phyloP scores from a whole-genome alignment of 2,329 filamentous ascomycete species.

The Alternaria alternata region DNA sequence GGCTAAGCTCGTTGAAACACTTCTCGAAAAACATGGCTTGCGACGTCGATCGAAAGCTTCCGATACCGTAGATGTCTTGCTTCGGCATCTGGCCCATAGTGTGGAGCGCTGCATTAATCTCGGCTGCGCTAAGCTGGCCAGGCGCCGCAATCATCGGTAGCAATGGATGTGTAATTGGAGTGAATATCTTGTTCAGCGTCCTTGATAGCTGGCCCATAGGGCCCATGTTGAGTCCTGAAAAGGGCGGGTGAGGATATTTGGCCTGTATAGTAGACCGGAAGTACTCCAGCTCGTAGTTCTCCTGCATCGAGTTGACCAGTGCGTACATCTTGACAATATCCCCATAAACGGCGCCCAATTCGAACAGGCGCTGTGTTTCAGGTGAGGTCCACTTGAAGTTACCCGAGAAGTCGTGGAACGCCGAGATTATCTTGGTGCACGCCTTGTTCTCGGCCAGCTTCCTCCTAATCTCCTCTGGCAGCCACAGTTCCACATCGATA shows the following conservation, averaged over 20 bases:
- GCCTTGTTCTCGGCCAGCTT: conserved; percentile 74
- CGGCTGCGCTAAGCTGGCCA: conserved; percentile 83
- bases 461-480: conserved; percentile 77
- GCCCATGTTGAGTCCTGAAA: conserved; percentile 89
- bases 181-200: conserved; percentile 85
- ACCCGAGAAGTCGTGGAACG: conserved; percentile 88
- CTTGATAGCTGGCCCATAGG: conserved; percentile 85
- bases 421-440: conserved; percentile 87
- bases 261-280: conserved; percentile 79
- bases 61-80: conserved; percentile 82
- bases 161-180: conserved; percentile 85
- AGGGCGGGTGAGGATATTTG: conserved; percentile 74
- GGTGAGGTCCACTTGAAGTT: conserved; percentile 82
- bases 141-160: conserved; percentile 85
- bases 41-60: conserved; percentile 74
- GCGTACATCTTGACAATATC: conserved; percentile 94
- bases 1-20: conserved; percentile 68
- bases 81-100: conserved; percentile 82
- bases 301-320: conserved; percentile 80
- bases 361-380: conserved; percentile 75
- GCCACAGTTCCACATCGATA: conserved; percentile 87
- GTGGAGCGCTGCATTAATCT: conserved; percentile 82
- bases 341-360: conserved; percentile 74
- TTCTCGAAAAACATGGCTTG: conserved; percentile 86
- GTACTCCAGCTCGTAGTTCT: conserved; percentile 90